Percentiles rank a stretch among this genome's conserved stretches.
phyloP scores from a whole-genome alignment of 2,329 filamentous ascomycete species.

The Plenodomus biglobosus region DNA sequence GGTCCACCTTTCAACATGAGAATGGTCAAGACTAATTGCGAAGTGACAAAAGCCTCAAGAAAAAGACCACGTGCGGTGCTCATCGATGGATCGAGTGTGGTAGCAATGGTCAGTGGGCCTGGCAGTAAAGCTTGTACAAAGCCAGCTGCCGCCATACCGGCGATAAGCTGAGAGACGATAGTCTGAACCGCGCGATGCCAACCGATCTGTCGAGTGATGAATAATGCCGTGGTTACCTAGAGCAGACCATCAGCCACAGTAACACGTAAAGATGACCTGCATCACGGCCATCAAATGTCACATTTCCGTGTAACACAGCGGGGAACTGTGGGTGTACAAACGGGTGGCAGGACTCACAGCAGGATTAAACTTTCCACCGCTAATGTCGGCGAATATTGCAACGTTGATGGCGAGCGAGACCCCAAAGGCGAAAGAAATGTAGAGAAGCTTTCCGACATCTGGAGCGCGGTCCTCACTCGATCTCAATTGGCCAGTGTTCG shows the following conservation, averaged over 20 bases:
- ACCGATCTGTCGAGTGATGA: constrained; percentile 23
- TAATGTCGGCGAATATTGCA: constrained; percentile 42
- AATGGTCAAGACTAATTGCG: constrained; percentile 40
- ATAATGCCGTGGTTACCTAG: constrained; percentile 30
- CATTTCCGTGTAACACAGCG: background rate
- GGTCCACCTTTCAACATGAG: constrained; percentile 60
- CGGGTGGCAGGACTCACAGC: constrained; percentile 21
- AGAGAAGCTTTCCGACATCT: constrained; percentile 37
- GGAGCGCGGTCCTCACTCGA: constrained; percentile 10
- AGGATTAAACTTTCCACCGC: constrained; percentile 36
- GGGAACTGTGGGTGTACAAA: background rate
- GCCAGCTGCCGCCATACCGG: constrained; percentile 34
- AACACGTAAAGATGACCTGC: background rate
- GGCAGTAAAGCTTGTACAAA: constrained; percentile 37
- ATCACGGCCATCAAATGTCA: background rate
- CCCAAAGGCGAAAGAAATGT: constrained; percentile 40
- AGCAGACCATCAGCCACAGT: constrained; percentile 3
- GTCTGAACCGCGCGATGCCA: constrained; percentile 28
- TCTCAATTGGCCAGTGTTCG: constrained; percentile 31
- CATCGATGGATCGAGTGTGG: constrained; percentile 23
- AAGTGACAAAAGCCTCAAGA: constrained; percentile 37
- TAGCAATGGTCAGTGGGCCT: constrained; percentile 27
- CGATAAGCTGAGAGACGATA: constrained; percentile 32
- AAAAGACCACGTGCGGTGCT: constrained; percentile 31
- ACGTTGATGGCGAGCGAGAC: constrained; percentile 41